These are phyloP conservation scores for Candida pseudoviswanathii DNA, from an alignment of 1,139 yeast genomes.

Conservation along the genomic window DNA sequence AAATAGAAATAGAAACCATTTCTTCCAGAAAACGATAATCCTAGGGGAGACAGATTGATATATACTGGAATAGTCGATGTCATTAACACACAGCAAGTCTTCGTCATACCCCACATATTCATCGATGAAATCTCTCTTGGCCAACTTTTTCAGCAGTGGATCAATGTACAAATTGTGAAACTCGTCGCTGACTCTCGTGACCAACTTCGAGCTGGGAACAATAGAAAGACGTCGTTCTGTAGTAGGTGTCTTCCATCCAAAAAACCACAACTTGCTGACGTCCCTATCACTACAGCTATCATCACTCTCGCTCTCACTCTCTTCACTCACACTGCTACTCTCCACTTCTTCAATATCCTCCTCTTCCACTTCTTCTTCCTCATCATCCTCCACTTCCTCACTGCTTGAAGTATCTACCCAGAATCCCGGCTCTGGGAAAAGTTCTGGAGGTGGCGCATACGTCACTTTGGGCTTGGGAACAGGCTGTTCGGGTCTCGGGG, in stretches of 20 bases:
- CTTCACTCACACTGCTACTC: too few relatives aligned
- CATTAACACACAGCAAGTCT: not conserved
- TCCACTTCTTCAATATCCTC: too few relatives aligned
- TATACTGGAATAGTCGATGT: not conserved
- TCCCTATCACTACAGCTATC: not conserved
- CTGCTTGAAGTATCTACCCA: conserved; percentile 6
- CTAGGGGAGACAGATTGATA: not conserved
- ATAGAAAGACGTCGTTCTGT: conserved; percentile 3
- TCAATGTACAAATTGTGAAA: conserved; percentile 7
- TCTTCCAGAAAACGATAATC: not conserved
- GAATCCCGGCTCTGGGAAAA: conserved; percentile 1
- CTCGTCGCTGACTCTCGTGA: conserved; percentile 6
- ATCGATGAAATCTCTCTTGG: not conserved
- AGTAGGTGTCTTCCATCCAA: conserved; percentile 1
- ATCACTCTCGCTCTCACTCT: conserved; percentile 1
- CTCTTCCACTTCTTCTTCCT: too few relatives aligned
- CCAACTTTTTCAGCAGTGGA: not conserved
- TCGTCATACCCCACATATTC: not conserved
- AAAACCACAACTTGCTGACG: conserved; percentile 12
- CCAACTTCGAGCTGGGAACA: conserved; percentile 4
- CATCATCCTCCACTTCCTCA: not conserved
- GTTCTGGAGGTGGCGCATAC: not conserved
- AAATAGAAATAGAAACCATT: not conserved
- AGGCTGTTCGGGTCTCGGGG: conserved; percentile 1
- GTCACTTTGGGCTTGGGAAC: not conserved